These are phyloP conservation scores for Torrubiellomyces zombiae DNA, from an alignment of 2,329 filamentous ascomycete genomes.

Conservation along the genomic window DNA sequence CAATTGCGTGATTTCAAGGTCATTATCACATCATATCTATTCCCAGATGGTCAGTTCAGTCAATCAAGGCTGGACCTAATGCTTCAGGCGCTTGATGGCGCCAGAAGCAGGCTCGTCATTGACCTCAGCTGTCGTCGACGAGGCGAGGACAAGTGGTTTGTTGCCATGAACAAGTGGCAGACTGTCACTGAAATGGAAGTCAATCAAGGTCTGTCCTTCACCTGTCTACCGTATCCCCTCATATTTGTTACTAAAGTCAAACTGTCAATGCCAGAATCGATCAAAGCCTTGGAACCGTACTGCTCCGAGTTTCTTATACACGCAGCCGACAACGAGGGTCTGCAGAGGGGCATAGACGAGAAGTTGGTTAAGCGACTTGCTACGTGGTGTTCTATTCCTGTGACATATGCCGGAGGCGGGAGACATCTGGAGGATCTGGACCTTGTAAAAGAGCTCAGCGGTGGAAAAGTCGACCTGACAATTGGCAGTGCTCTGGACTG, in stretches of 20 bases:
- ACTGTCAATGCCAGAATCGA: no score
- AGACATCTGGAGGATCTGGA: constrained; percentile 68
- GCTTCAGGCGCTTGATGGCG: constrained; percentile 52
- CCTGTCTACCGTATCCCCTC: not conserved
- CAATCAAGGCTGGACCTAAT: constrained; percentile 59
- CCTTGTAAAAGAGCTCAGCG: constrained; percentile 60
- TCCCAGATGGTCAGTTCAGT: constrained; percentile 70
- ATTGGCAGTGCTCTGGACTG: constrained; percentile 94
- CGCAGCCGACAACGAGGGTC: constrained; percentile 87
- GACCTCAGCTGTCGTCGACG: constrained; percentile 80
- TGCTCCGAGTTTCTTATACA: constrained; percentile 96
- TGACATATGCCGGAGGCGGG: constrained; percentile 94
- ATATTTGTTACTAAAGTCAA: not conserved
- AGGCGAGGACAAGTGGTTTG: constrained; percentile 62
- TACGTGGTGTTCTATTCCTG: constrained; percentile 77
- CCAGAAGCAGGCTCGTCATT: constrained; percentile 73
- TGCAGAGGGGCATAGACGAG: constrained; percentile 83
- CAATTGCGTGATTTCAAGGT: constrained; percentile 40
- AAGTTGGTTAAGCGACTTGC: constrained; percentile 61
- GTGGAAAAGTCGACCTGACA: constrained; percentile 74
- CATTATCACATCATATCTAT: constrained; percentile 91
- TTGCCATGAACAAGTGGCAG: constrained; percentile 99
- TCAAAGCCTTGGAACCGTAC: constrained; percentile 67
- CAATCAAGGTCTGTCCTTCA: constrained; percentile 48
- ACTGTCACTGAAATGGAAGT: constrained; percentile 94